Base-by-base conservation (phyloP, 1,284 basidiomycete species). In the Heliocybe sulcata region DNA sequence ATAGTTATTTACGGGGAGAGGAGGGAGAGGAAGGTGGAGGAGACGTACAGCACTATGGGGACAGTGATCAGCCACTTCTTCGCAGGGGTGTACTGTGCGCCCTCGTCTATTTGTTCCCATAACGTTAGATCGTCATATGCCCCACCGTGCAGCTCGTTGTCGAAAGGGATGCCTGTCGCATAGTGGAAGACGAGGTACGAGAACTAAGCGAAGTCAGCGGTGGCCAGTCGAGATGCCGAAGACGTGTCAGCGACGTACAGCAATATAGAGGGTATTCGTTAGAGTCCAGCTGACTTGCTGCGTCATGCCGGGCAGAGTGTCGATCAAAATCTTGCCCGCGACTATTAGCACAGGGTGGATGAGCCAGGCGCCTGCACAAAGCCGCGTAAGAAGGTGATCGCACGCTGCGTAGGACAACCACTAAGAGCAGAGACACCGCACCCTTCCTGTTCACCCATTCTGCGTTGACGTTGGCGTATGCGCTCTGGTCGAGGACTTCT, bases 21-120 rank as follows among this genome's bases (percentile, higher is more conserved):
- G 48, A 19, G 48, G 3, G 38, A 53, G 23, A 54, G 14, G 35
- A n/a, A 81, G n/a, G n/a, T n/a, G n/a, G n/a, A n/a, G n/a, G n/a
- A n/a, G n/a, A n/a, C 94, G 69, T 65, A 98, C 93, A 99, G 75
- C 33, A 82, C 82, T 64, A 98, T 90, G 1, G 96, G 96, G 9
- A 97, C 87, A 56, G 83, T 87, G 55, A 97, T 85, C 42, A 99
- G 77, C 93, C 95, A 99, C 69, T 99, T 99, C 76, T 96, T 98
- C 2, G 96, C 88, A 0, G 96, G 96, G 1, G 96, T 99, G 72
- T 99, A 97, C 66, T 99, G 96, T 0, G 95, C 96, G 38, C 96
- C 96, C 57, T 93, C 90, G 70, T 99, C 96, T 58, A 99, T 99
- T 79, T 99, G 96, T 69, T 99, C 96, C 96, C 96, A 99, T 25